Percentiles rank a stretch among this genome's conserved stretches.
phyloP scores from a whole-genome alignment of 2,329 filamentous ascomycete species.

The Talaromyces sp. region DNA sequence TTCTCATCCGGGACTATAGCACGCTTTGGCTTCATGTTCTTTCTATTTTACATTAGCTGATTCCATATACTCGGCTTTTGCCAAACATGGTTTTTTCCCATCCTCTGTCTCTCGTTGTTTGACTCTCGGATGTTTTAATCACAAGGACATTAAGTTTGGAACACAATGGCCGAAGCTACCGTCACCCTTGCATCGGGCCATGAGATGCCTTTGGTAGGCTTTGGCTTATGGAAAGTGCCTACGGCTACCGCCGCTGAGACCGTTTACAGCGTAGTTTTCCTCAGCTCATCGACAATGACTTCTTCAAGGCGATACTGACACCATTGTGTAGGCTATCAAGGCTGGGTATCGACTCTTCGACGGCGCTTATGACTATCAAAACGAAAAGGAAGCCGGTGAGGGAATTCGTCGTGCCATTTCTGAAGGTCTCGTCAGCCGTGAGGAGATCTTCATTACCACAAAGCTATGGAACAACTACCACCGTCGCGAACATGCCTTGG shows the following conservation, averaged over 20 bases:
- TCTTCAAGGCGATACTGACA: background rate
- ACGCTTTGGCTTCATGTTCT: background rate
- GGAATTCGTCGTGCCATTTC: background rate
- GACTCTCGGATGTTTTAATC: too few species aligned
- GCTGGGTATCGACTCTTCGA: background rate
- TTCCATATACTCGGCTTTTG: background rate
- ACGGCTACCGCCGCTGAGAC: background rate
- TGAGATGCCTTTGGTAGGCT: background rate
- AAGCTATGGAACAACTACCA: background rate
- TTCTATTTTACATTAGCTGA: background rate
- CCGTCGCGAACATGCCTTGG: slow-evolving; percentile 19
- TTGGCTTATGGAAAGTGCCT: background rate
- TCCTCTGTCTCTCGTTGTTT: too few species aligned
- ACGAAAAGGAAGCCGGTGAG: background rate
- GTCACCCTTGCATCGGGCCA: background rate
- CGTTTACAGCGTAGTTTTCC: background rate
- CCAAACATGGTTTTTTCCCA: too few species aligned
- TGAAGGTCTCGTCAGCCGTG: background rate
- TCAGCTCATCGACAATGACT: background rate
- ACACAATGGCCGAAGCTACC: background rate
- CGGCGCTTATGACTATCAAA: background rate
- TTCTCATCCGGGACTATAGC: background rate
- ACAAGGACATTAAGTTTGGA: background rate
- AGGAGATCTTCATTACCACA: background rate
- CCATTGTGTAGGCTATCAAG: background rate